phyloP scores from a whole-genome alignment of 1,139 yeast species.

The Hanseniaspora uvarum region DNA sequence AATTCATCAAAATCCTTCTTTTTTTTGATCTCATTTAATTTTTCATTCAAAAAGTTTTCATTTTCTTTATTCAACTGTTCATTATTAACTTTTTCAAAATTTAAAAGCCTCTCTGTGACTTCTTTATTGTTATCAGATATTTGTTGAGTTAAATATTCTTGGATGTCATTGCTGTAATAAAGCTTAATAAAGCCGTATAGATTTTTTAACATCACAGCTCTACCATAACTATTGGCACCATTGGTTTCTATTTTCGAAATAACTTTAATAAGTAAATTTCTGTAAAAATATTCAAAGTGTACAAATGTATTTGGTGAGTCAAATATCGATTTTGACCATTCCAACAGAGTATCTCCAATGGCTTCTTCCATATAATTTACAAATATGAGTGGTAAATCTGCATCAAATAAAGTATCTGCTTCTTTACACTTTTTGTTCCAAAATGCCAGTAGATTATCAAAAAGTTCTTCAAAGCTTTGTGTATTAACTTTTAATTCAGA shows the following conservation, averaged over 20 bases:
- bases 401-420: slow-evolving; percentile 31
- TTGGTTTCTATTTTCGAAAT: slow-evolving; percentile 23
- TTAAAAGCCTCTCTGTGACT: not conserved
- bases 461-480: slow-evolving; percentile 29
- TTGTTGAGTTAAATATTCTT: slow-evolving; percentile 9
- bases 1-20: slow-evolving; percentile 19
- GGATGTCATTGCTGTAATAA: slow-evolving; percentile 8
- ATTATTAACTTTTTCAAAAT: slow-evolving; percentile 23
- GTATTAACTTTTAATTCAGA: slow-evolving; percentile 30
- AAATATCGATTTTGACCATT: slow-evolving; percentile 24
- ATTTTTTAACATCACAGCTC: slow-evolving; percentile 24
- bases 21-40: slow-evolving; percentile 21
- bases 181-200: slow-evolving; percentile 12
- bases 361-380: slow-evolving; percentile 34
- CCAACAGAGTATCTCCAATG: slow-evolving; percentile 44
- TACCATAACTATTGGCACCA: slow-evolving; percentile 28
- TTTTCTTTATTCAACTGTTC: slow-evolving; percentile 24
- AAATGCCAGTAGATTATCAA: slow-evolving; percentile 28
- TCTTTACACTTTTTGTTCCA: slow-evolving; percentile 31
- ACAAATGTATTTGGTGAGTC: slow-evolving; percentile 19
- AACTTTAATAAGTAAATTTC: slow-evolving; percentile 24
- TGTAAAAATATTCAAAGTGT: slow-evolving; percentile 29
- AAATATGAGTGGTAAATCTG: slow-evolving; percentile 31
- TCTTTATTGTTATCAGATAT: not conserved
- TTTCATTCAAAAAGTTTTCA: slow-evolving; percentile 19